phyloP scores from a whole-genome alignment of 2,329 filamentous ascomycete species.

The Seiridium cupressi region DNA sequence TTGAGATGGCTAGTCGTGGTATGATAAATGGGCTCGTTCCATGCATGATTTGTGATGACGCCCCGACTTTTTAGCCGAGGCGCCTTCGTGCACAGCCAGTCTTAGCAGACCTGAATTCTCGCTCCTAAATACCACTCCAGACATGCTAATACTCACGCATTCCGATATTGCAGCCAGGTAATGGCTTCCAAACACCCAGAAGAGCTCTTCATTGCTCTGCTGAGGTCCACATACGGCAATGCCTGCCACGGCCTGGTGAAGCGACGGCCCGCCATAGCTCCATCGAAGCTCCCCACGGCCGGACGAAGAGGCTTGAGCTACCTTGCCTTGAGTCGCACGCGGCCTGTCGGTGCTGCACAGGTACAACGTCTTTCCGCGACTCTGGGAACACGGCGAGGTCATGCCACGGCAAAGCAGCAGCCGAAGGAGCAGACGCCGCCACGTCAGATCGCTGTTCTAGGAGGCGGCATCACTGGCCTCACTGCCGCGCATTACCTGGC shows the following conservation, averaged over 20 bases:
- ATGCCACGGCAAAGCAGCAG: slow-evolving; percentile 4
- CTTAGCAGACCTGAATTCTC: not conserved
- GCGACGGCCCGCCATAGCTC: slow-evolving; percentile 12
- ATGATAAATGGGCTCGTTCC: not conserved
- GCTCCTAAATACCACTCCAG: not conserved
- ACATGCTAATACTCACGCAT: slow-evolving; percentile 2
- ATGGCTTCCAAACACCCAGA: slow-evolving; percentile 26
- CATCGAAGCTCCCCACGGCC: slow-evolving; percentile 9
- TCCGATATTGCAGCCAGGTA: slow-evolving; percentile 14
- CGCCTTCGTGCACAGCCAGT: not conserved
- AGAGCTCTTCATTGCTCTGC: slow-evolving; percentile 23
- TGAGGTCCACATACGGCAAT: slow-evolving; percentile 22
- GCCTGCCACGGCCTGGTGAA: slow-evolving; percentile 16
- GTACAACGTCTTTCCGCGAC: slow-evolving; percentile 1
- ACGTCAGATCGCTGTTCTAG: slow-evolving; percentile 63
- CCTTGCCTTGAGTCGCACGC: slow-evolving; percentile 7
- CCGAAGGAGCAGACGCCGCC: slow-evolving; percentile 11
- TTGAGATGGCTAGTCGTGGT: not conserved
- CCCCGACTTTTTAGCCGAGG: slow-evolving; percentile 4
- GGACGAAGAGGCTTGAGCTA: not conserved
- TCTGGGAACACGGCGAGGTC: not conserved
- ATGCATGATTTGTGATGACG: not conserved
- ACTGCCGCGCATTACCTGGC: slow-evolving; percentile 75
- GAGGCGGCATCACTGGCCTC: slow-evolving; percentile 81
- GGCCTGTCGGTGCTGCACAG: not conserved